phyloP scores from a whole-genome alignment of 306 rosid genomes.

The Cucumis melo region DNA sequence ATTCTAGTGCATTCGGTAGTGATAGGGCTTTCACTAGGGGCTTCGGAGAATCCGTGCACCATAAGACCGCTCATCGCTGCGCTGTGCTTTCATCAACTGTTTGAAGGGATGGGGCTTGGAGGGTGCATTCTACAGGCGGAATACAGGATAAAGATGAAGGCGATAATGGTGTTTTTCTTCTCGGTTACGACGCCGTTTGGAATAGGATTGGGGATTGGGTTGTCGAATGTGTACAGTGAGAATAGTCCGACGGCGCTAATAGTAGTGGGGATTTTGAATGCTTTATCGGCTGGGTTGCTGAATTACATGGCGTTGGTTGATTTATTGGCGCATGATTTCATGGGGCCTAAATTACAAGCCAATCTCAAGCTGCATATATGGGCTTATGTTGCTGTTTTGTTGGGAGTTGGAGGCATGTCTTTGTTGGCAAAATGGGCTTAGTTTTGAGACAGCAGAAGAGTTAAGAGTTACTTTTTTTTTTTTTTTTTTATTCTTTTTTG shows the following conservation, averaged over 20 bases:
- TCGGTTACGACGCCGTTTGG: conserved; percentile 59
- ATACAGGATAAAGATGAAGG: conserved; percentile 25
- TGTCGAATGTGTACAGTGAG: conserved; percentile 35
- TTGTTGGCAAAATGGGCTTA: conserved; percentile 37
- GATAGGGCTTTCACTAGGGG: conserved; percentile 50
- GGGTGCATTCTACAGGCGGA: conserved; percentile 45
- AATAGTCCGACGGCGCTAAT: conserved; percentile 32
- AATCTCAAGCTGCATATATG: conserved; percentile 45
- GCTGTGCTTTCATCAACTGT: conserved; percentile 49
- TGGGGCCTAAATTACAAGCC: conserved; percentile 32
- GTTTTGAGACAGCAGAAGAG: neutral
- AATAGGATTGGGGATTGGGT: conserved; percentile 41
- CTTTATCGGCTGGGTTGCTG: conserved; percentile 57
- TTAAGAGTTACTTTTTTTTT: neutral
- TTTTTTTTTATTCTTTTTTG: neutral
- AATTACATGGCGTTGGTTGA: conserved; percentile 64
- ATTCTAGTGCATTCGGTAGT: conserved; percentile 44
- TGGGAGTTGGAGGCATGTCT: conserved; percentile 48
- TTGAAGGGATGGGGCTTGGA: conserved; percentile 48
- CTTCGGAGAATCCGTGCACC: conserved; percentile 32
- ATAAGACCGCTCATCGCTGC: conserved; percentile 51
- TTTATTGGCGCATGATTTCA: conserved; percentile 52
- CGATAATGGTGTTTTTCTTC: conserved; percentile 45
- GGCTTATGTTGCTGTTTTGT: conserved; percentile 33
- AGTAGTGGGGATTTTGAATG: conserved; percentile 43